These are phyloP conservation scores for Blastocystis sp. DNA, from an alignment of 352 stramenopile genomes.

Conservation along the genomic window DNA sequence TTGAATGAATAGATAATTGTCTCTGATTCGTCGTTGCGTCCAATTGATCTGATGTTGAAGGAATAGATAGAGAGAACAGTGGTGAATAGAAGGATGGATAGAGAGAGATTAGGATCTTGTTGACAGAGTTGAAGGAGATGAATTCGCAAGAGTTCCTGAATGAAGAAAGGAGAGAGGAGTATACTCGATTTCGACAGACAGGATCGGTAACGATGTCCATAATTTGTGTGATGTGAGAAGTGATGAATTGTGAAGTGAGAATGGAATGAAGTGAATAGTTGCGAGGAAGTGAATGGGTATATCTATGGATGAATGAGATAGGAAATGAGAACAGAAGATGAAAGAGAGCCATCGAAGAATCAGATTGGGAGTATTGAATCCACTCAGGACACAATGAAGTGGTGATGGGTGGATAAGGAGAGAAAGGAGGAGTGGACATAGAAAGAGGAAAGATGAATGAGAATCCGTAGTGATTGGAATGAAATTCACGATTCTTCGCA, in stretches of 20 bases:
- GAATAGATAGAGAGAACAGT: background rate
- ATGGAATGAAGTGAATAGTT: background rate
- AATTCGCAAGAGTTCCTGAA: slow-evolving; percentile 23
- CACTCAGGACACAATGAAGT: slow-evolving; percentile 19
- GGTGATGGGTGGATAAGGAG: background rate
- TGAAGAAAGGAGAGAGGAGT: background rate
- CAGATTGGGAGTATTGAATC: background rate
- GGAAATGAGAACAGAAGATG: background rate
- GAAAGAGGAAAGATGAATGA: background rate
- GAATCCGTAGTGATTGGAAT: background rate
- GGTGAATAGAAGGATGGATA: slow-evolving; percentile 8
- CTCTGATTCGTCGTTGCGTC: background rate
- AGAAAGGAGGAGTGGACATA: too few species aligned
- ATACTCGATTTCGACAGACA: slow-evolving; percentile 22
- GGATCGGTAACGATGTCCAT: background rate
- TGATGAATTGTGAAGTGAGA: background rate
- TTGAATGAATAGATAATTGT: slow-evolving; percentile 30
- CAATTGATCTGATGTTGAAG: slow-evolving; percentile 9
- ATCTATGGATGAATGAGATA: background rate
- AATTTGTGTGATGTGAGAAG: background rate
- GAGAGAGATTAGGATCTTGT: background rate
- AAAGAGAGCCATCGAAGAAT: background rate
- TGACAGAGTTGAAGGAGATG: background rate
- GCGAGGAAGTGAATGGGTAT: background rate
- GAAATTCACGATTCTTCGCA: background rate